These are phyloP conservation scores for Beauveria asiatica DNA, from an alignment of 2,329 filamentous ascomycete species.

Conservation along the genomic window DNA sequence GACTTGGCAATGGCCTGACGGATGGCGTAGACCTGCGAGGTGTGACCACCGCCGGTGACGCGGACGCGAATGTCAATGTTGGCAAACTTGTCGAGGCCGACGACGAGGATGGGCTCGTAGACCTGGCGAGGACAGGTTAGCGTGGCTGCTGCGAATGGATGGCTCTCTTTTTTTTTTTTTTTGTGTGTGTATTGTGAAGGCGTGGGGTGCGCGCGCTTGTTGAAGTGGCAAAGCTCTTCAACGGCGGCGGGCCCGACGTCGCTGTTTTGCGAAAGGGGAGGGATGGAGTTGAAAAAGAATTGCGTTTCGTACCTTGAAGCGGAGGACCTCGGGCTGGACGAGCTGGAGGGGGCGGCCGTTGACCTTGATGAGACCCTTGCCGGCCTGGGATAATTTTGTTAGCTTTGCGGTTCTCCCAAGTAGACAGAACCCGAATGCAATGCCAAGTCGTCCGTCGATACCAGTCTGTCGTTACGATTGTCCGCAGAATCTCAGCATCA, in stretches of 20 bases:
- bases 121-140: conserved; percentile 45
- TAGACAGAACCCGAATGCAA: not conserved
- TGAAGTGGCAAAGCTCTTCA: not conserved
- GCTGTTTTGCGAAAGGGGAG: conserved; percentile 1
- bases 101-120: conserved; percentile 96
- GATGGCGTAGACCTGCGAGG: conserved; percentile 95
- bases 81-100: conserved; percentile 95
- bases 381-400: conserved; percentile 27
- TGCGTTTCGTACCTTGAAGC: conserved; percentile 72
- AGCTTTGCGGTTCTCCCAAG: conserved; percentile 18
- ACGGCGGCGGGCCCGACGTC: not conserved
- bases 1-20: conserved; percentile 95
- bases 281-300: conserved; percentile 5
- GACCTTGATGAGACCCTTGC: conserved; percentile 84
- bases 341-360: conserved; percentile 94
- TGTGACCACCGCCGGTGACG: conserved; percentile 95
- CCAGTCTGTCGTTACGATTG: not conserved
- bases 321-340: conserved; percentile 91
- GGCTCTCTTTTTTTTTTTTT: conserved; percentile 9
- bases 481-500: not conserved
- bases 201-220: not conserved
- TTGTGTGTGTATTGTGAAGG: not conserved
- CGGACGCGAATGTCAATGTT: conserved; percentile 96
- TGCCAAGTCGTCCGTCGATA: not conserved
- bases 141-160: conserved; percentile 10